Evolutionary conservation across 2,329 filamentous ascomycete genomes (phyloP), one percentile per base, ranked within the genome.

Genomic region (Teratosphaeria epicoccoides): DNA sequence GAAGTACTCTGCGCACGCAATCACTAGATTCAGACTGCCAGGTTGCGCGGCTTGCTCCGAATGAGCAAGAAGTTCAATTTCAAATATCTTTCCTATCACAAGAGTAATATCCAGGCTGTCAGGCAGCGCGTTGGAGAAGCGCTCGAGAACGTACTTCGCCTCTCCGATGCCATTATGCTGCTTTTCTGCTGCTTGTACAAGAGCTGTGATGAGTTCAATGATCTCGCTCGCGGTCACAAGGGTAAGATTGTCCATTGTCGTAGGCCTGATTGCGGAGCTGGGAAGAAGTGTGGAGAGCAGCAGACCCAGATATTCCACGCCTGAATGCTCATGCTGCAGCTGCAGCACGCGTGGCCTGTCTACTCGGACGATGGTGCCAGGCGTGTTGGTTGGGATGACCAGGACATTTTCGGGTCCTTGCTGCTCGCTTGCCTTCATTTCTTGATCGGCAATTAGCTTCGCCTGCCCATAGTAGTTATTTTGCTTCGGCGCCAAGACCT

Each of bases 31-130:
- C 43, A 83, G 70, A 10, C 81, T 79, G 40, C 83, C 81, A n/a
- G 79, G 76, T 33, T 77, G 73, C 12, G 80, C 79, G 43, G 85
- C 80, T 56, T 73, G 70, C 49, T 71, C 67, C 9, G 71, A 69
- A 55, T 74, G 68, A 12, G 68, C 68, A 44, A 77, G 69, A 2
- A 82, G 66, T 56, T 80, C 80, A 59, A 81, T 74, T 60, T 97
- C 93, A 59, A 97, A 84, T 1, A 91, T 87, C 55, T 94, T 85
- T 59, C 89, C 86, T 24, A 97, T 73, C 43, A 96, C 80, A 10
- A 81, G 82, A 49, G 95, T 78, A 49, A 97, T 84, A 65, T 96
- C 91, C 51, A 73, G 70, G 49, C 79, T 82, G 29, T 78, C 73
- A 5, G 26, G 54, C 11, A 79, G 61, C 9, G 73, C 71, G 57